Percentiles rank a stretch among this genome's conserved stretches.
Evolutionary conservation across 169 alveolate species (phyloP).

Genomic region (Eimeria sp.): DNA sequence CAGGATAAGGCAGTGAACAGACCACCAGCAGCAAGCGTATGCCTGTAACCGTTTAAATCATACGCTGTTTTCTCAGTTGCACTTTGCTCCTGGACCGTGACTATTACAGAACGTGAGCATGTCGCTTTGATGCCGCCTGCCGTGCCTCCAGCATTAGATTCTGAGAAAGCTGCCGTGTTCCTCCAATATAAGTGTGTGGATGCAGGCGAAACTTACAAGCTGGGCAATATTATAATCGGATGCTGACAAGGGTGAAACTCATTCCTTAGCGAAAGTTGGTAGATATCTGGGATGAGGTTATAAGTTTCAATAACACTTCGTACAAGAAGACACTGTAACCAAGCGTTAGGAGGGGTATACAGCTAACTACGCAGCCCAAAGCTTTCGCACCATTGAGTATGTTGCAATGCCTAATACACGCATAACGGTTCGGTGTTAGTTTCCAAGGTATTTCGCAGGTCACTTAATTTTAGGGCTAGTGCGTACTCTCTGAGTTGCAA

Average conservation of each 20-base stretch:
- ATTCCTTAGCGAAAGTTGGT: neutral
- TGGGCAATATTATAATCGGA: neutral
- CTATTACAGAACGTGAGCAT: neutral
- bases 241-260: neutral
- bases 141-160: neutral
- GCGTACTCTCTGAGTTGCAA: slow-evolving; percentile 2
- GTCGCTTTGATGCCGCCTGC: neutral
- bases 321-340: neutral
- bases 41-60: neutral
- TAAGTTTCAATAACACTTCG: neutral
- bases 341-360: neutral
- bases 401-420: neutral
- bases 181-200: neutral
- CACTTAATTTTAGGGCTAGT: neutral
- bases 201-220: neutral
- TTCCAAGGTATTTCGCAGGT: neutral
- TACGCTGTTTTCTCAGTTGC: neutral
- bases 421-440: neutral
- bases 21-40: neutral
- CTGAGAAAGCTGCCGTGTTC: neutral
- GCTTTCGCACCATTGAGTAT: neutral
- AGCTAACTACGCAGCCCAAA: neutral
- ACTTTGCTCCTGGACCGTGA: neutral
- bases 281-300: neutral
- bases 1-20: neutral